Percentiles rank a stretch among this genome's conserved stretches.
Conservation (phyloP, 306 rosid species). For the Fragaria iinumae region DNA sequence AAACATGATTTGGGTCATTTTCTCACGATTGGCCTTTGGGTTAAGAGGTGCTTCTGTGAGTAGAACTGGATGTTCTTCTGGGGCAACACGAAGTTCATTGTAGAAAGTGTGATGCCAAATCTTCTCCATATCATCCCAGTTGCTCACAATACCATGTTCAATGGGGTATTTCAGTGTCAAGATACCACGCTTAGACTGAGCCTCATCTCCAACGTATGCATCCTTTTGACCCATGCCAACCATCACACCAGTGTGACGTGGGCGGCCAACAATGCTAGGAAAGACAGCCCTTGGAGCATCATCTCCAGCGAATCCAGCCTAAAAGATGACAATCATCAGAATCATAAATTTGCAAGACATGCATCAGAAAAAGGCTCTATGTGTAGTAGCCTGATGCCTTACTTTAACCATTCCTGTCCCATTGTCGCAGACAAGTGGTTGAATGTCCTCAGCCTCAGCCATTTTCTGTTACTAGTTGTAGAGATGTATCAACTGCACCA, state of each 20-base stretch:
- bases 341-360: not conserved
- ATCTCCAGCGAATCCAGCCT: slow-evolving; percentile 98
- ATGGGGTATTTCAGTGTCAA: slow-evolving; percentile 82
- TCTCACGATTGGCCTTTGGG: slow-evolving; percentile 92
- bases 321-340: slow-evolving; percentile 16
- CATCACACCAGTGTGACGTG: slow-evolving; percentile 93
- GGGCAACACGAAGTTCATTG: slow-evolving; percentile 86
- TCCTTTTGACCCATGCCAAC: slow-evolving; percentile 96
- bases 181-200: slow-evolving; percentile 86
- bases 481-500: slow-evolving; percentile 6
- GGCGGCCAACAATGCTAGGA: slow-evolving; percentile 91
- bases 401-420: slow-evolving; percentile 97
- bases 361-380: slow-evolving; percentile 9
- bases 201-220: slow-evolving; percentile 92
- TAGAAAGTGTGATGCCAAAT: slow-evolving; percentile 93
- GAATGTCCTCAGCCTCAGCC: slow-evolving; percentile 91
- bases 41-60: slow-evolving; percentile 94
- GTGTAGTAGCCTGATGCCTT: not conserved
- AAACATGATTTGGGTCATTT: slow-evolving; percentile 91
- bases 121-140: slow-evolving; percentile 97
- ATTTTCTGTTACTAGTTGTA: slow-evolving; percentile 43
- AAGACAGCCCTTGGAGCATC: slow-evolving; percentile 97
- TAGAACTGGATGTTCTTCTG: slow-evolving; percentile 85
- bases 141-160: slow-evolving; percentile 88
- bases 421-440: slow-evolving; percentile 89